Evolutionary conservation across 2,329 filamentous ascomycete species (phyloP).

Genomic region (Fusarium sambucinum): DNA sequence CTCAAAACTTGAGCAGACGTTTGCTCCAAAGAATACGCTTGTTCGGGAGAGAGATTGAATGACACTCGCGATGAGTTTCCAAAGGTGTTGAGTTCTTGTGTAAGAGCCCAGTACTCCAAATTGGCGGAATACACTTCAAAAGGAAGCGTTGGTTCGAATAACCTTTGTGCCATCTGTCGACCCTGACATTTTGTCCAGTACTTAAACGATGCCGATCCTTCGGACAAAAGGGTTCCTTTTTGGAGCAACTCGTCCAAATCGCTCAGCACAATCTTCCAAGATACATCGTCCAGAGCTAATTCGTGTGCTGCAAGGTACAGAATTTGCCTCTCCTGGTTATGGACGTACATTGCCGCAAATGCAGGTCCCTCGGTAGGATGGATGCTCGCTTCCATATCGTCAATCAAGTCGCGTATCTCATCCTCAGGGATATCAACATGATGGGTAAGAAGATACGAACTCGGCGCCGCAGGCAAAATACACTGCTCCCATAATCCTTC

Average conservation of each 20-base stretch:
- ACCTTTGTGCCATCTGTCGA: slow-evolving; percentile 51
- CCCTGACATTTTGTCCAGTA: slow-evolving; percentile 63
- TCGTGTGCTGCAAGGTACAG: slow-evolving; percentile 65
- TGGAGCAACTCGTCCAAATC: slow-evolving; percentile 64
- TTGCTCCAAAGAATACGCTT: slow-evolving; percentile 58
- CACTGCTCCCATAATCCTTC: slow-evolving; percentile 61
- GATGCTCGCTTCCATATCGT: slow-evolving; percentile 58
- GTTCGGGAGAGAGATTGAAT: slow-evolving; percentile 59
- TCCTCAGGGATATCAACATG: slow-evolving; percentile 56
- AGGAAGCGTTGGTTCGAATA: slow-evolving; percentile 52
- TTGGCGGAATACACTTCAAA: slow-evolving; percentile 57
- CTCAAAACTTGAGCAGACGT: slow-evolving; percentile 61
- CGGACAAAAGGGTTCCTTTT: slow-evolving; percentile 59
- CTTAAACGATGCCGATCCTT: slow-evolving; percentile 61
- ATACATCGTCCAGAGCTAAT: slow-evolving; percentile 63
- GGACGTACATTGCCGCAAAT: slow-evolving; percentile 63
- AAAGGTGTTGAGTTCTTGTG: slow-evolving; percentile 59
- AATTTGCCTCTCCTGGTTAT: slow-evolving; percentile 60
- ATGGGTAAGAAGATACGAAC: slow-evolving; percentile 60
- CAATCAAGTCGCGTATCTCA: slow-evolving; percentile 57
- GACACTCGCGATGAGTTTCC: slow-evolving; percentile 57
- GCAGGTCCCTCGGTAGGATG: slow-evolving; percentile 64
- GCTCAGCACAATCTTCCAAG: slow-evolving; percentile 63
- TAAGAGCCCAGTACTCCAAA: slow-evolving; percentile 62
- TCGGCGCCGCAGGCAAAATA: slow-evolving; percentile 55